Conservation (phyloP, 768 basidiomycete species). For the Pholiota microspora region DNA sequence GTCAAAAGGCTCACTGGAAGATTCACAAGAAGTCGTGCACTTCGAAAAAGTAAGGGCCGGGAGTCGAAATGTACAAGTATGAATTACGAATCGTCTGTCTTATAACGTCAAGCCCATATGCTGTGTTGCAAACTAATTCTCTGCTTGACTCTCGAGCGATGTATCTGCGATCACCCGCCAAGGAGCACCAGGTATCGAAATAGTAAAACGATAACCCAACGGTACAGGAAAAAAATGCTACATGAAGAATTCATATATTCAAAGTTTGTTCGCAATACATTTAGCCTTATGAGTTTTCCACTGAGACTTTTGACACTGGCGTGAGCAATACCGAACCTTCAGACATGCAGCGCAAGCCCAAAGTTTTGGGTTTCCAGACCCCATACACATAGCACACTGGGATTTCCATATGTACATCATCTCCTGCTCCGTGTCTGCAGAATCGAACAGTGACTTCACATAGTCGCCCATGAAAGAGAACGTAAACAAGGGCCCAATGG, state of each 20-base stretch:
- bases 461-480: constrained; percentile 44
- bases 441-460: neutral
- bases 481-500: constrained; percentile 52
- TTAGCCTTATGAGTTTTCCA: constrained; percentile 45
- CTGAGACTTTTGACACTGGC: constrained; percentile 41
- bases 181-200: neutral
- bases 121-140: too few species aligned
- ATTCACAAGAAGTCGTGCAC: constrained; percentile 30
- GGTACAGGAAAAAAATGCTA: neutral
- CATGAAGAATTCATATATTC: neutral
- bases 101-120: too few species aligned
- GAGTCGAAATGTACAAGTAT: too few species aligned
- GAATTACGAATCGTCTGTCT: too few species aligned
- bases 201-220: too few species aligned
- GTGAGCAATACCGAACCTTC: constrained; percentile 39
- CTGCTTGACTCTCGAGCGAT: too few species aligned
- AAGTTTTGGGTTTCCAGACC: constrained; percentile 17
- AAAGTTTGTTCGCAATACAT: neutral
- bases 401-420: neutral
- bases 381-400: constrained; percentile 28
- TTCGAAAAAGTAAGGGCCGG: neutral
- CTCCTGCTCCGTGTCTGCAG: neutral
- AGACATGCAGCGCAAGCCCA: constrained; percentile 36
- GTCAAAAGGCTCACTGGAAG: constrained; percentile 49
- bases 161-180: too few species aligned